Conservation (phyloP, 345 rosid genomes). For the Ceriops tagal region DNA sequence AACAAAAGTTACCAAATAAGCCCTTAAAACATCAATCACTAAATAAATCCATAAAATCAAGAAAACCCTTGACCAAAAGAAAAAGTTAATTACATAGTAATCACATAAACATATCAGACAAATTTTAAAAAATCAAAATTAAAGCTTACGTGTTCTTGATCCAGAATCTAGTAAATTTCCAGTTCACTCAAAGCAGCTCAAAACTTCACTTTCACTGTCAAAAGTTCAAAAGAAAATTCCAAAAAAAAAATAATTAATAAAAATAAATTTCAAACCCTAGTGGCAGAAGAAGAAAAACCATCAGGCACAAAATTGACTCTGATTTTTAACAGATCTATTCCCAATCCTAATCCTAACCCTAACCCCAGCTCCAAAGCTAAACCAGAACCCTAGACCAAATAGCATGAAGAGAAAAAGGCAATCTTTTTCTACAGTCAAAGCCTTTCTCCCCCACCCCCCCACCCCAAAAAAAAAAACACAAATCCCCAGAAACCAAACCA, state of each 20-base stretch:
- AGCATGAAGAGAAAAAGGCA: neutral
- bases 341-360: conserved; percentile 14
- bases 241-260: neutral
- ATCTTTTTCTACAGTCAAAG: conserved; percentile 2
- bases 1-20: neutral
- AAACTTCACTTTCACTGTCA: conserved; percentile 9
- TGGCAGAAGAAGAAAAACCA: neutral
- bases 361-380: conserved; percentile 1
- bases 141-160: conserved; percentile 20
- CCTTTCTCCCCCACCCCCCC: neutral
- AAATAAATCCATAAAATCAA: conserved; percentile 1
- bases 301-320: neutral
- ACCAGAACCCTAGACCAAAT: neutral
- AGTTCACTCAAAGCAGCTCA: conserved; percentile 17
- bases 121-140: neutral
- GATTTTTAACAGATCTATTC: conserved; percentile 15
- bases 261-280: neutral
- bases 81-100: neutral
- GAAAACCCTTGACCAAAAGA: neutral
- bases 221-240: neutral
- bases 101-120: neutral
- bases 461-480: neutral
- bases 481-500: neutral
- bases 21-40: neutral
- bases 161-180: conserved; percentile 16